These are phyloP conservation scores for Paraphoma chrysanthemicola DNA, from an alignment of 2,329 filamentous ascomycete genomes.

Conservation along the genomic window DNA sequence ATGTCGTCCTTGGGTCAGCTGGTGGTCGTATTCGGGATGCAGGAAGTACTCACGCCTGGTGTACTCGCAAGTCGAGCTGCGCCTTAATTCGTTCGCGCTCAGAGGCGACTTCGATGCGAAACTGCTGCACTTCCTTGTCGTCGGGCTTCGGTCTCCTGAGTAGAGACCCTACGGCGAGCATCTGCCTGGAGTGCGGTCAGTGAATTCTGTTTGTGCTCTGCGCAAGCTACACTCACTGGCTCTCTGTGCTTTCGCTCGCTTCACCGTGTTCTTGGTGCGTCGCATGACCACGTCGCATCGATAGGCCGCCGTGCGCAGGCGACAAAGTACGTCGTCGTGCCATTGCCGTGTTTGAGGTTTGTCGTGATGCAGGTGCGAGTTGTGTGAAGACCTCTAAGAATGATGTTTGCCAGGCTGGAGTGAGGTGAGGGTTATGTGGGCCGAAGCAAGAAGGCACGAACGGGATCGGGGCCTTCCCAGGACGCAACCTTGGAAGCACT, in stretches of 20 bases:
- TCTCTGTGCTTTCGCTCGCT: constrained; percentile 22
- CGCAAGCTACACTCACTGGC: constrained; percentile 25
- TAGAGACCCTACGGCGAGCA: constrained; percentile 22
- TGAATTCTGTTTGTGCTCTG: background rate
- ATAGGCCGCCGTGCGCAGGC: background rate
- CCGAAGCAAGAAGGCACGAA: no score
- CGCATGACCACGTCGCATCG: constrained; percentile 1
- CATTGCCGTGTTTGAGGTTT: constrained; percentile 11
- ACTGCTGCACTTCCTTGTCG: constrained; percentile 28
- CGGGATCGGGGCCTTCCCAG: no score
- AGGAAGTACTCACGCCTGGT: constrained; percentile 26
- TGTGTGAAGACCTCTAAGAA: background rate
- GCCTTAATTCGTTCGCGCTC: constrained; percentile 23
- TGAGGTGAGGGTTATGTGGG: no score
- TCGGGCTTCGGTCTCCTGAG: constrained; percentile 27
- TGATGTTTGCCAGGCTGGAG: background rate
- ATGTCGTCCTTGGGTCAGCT: background rate
- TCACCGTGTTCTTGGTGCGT: constrained; percentile 10
- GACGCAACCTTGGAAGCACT: no score
- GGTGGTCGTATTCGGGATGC: no score
- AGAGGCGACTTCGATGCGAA: constrained; percentile 22
- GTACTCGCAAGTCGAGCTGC: constrained; percentile 24
- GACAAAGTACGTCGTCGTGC: constrained; percentile 15
- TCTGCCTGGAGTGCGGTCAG: constrained; percentile 22
- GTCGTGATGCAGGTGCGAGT: background rate